Conservation (phyloP, 805 yeast species). For the Candida oleophila region DNA sequence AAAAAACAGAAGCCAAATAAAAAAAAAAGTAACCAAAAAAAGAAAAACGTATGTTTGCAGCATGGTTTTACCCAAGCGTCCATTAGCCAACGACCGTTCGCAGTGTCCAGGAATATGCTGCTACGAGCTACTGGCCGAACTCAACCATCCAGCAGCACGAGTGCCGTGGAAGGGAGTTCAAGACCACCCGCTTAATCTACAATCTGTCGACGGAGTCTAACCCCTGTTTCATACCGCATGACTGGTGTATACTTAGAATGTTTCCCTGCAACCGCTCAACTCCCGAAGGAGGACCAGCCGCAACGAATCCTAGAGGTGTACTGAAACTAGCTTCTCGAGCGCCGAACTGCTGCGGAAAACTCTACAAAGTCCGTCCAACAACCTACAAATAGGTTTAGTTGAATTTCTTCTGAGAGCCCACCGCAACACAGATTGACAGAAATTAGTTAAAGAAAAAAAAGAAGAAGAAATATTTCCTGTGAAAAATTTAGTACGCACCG, state of each 20-base stretch:
- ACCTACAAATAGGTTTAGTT: slow-evolving; percentile 27
- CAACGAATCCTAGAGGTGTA: slow-evolving; percentile 6
- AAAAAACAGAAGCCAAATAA: too few relatives aligned
- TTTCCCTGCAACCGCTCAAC: slow-evolving; percentile 48
- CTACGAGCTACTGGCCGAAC: slow-evolving; percentile 73
- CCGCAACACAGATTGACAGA: slow-evolving; percentile 54
- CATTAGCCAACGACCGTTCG: slow-evolving; percentile 88
- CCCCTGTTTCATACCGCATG: slow-evolving; percentile 62
- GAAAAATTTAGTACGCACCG: neutral
- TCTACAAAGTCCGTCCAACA: slow-evolving; percentile 32
- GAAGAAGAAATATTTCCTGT: neutral
- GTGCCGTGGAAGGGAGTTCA: slow-evolving; percentile 49
- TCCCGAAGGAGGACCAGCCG: slow-evolving; percentile 38
- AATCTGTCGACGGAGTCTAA: slow-evolving; percentile 96
- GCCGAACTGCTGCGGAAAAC: slow-evolving; percentile 59
- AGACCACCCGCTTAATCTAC: slow-evolving; percentile 67
- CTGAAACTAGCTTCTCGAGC: slow-evolving; percentile 64
- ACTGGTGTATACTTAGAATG: slow-evolving; percentile 15
- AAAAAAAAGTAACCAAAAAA: too few relatives aligned
- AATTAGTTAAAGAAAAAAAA: slow-evolving; percentile 17
- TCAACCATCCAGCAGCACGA: slow-evolving; percentile 39
- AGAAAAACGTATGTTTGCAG: slow-evolving; percentile 72
- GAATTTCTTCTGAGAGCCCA: slow-evolving; percentile 37
- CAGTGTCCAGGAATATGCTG: slow-evolving; percentile 99
- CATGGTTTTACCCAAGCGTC: slow-evolving; percentile 99